These are phyloP conservation scores for Colletotrichum lindemuthianum DNA, from an alignment of 2,329 filamentous ascomycete genomes.

Conservation along the genomic window DNA sequence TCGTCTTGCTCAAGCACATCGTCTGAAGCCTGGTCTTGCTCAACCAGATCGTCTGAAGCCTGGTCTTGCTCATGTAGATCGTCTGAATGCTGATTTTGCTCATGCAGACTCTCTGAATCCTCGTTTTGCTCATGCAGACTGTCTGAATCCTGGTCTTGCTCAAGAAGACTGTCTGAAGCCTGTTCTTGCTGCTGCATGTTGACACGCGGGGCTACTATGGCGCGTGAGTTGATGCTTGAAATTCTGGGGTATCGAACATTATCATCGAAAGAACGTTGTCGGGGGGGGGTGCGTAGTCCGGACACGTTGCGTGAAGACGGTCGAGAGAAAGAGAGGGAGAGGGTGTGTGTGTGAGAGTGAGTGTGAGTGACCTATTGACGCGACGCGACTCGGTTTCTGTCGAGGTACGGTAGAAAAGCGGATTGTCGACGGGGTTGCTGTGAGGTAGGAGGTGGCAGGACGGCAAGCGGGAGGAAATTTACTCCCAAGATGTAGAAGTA, in stretches of 20 bases:
- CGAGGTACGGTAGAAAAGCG: background rate
- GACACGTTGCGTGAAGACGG: constrained; percentile 4
- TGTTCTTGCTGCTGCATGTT: constrained; percentile 26
- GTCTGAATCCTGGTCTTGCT: too few relatives aligned
- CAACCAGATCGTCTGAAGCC: background rate
- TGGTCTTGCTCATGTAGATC: too few relatives aligned
- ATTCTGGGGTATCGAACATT: constrained; percentile 15
- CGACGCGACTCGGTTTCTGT: constrained; percentile 15
- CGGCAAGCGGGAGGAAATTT: too few relatives aligned
- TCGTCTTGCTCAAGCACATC: background rate
- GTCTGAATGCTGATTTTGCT: background rate
- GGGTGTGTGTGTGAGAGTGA: too few relatives aligned
- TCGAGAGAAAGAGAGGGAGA: background rate
- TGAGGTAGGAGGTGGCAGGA: too few relatives aligned
- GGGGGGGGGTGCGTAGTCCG: constrained; percentile 12
- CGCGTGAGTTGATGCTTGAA: constrained; percentile 22
- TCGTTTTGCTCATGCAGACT: background rate
- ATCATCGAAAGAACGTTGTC: constrained; percentile 9
- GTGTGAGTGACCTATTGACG: constrained; percentile 1
- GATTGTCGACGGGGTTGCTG: too few relatives aligned
- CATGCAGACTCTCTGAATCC: background rate
- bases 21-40: background rate
- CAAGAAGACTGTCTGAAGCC: background rate
- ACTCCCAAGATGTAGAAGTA: too few relatives aligned
- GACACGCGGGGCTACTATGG: constrained; percentile 20